phyloP scores from a whole-genome alignment of 2,329 filamentous ascomycete genomes.

The Ophiocordyceps robertsii region DNA sequence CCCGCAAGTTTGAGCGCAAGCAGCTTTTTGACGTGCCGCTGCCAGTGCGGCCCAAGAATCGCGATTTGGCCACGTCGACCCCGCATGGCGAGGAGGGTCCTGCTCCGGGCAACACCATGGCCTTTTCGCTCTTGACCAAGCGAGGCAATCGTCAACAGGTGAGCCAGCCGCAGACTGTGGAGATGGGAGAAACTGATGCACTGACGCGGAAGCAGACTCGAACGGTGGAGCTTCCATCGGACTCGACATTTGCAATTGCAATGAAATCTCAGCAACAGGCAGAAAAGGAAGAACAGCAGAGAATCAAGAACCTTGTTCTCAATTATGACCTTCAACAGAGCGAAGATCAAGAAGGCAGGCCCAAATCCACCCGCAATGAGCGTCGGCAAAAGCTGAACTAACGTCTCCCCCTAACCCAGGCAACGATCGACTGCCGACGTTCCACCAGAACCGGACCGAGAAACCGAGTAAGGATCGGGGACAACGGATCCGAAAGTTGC shows the following conservation, averaged over 20 bases:
- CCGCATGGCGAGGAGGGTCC: conserved; percentile 12
- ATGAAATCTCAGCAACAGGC: conserved; percentile 95
- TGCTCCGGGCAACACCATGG: conserved; percentile 53
- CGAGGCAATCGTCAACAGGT: conserved; percentile 92
- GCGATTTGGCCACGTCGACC: conserved; percentile 34
- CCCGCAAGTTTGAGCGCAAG: conserved; percentile 90
- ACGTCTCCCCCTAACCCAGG: conserved; percentile 17
- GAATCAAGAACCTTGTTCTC: conserved; percentile 94
- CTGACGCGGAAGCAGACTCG: conserved; percentile 47
- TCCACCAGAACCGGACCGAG: conserved; percentile 43
- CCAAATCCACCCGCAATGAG: conserved; percentile 6
- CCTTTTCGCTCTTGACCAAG: conserved; percentile 92
- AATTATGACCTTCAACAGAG: conserved; percentile 88
- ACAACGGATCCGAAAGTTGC: conserved; percentile 78
- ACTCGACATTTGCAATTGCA: conserved; percentile 88
- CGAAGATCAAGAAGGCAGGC: conserved; percentile 63
- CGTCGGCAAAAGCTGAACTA: neutral
- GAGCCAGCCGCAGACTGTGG: neutral
- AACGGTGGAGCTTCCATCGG: conserved; percentile 76
- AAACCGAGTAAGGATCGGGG: conserved; percentile 49
- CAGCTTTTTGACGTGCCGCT: conserved; percentile 91
- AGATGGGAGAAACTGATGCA: neutral
- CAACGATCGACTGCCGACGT: conserved; percentile 32
- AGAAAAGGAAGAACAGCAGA: conserved; percentile 90
- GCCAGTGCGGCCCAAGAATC: conserved; percentile 65